Evolutionary conservation across 176 grass and related monocot species (phyloP).

Genomic region (Otatea glauca): DNA sequence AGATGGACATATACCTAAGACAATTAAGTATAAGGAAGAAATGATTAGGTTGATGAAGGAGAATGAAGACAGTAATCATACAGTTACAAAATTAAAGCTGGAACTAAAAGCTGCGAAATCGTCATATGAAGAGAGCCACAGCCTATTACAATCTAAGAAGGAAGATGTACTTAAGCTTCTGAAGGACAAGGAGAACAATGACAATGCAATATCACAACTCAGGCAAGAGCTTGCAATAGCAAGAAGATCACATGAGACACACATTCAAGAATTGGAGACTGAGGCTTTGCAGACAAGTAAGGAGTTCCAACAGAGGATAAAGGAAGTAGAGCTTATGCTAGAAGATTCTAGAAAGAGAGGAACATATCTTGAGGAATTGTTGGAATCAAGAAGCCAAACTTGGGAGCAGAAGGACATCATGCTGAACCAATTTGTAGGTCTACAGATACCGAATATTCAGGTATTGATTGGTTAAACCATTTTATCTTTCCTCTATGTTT

Average conservation of each 20-base stretch:
- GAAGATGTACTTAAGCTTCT: slow-evolving; percentile 34
- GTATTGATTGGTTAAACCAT: slow-evolving; percentile 39
- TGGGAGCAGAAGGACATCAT: slow-evolving; percentile 50
- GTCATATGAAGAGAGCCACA: slow-evolving; percentile 47
- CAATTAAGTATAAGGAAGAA: slow-evolving; percentile 53
- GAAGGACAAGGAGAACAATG: slow-evolving; percentile 50
- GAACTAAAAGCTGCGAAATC: slow-evolving; percentile 54
- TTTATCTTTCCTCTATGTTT: not conserved
- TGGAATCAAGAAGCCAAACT: slow-evolving; percentile 52
- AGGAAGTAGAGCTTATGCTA: slow-evolving; percentile 50
- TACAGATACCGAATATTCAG: slow-evolving; percentile 57
- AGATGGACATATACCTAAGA: slow-evolving; percentile 34
- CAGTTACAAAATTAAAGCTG: slow-evolving; percentile 40
- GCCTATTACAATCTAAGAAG: slow-evolving; percentile 50
- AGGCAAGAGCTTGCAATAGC: slow-evolving; percentile 51
- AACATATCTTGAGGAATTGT: slow-evolving; percentile 50
- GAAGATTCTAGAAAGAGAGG: slow-evolving; percentile 51
- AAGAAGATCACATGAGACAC: slow-evolving; percentile 31
- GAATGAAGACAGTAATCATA: slow-evolving; percentile 48
- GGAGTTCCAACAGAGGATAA: slow-evolving; percentile 53
- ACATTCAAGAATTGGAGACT: slow-evolving; percentile 53
- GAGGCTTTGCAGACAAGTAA: slow-evolving; percentile 42
- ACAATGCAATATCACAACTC: slow-evolving; percentile 48
- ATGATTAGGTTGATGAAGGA: slow-evolving; percentile 58
- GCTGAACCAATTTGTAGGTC: slow-evolving; percentile 43